Evolutionary conservation across 2,329 filamentous ascomycete genomes (phyloP).

Genomic region (Colletotrichum filicis): DNA sequence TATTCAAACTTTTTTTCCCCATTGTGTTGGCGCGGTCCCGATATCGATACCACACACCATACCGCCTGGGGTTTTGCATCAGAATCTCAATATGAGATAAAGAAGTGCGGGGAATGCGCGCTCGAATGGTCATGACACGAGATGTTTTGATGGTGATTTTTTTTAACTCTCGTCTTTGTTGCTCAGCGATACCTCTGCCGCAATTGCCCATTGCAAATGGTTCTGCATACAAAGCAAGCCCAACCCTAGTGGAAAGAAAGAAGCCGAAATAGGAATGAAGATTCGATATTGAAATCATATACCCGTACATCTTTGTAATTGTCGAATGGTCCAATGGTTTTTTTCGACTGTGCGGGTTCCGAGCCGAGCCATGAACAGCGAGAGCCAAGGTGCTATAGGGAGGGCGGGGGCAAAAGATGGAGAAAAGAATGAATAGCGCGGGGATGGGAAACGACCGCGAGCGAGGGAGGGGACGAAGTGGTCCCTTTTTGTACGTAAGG

Average conservation of each 20-base stretch:
- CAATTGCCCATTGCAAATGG: neutral
- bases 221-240: neutral
- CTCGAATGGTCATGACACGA: neutral
- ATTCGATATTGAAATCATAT: neutral
- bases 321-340: neutral
- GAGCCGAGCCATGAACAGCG: neutral
- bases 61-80: constrained; percentile 9
- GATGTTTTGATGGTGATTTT: neutral
- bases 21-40: constrained; percentile 23
- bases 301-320: neutral
- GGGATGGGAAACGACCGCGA: neutral
- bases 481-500: neutral
- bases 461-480: neutral
- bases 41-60: constrained; percentile 31
- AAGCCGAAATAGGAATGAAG: neutral
- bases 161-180: neutral
- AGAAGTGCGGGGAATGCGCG: neutral
- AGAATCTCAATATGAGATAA: constrained; percentile 10
- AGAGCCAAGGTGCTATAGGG: neutral
- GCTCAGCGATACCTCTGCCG: constrained; percentile 30
- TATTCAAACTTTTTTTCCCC: neutral
- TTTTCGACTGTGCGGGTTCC: neutral
- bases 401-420: neutral
- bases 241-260: neutral
- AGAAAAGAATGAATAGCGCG: neutral